These are phyloP conservation scores for Ceratocystis cubensis DNA, from an alignment of 2,329 filamentous ascomycete species.

Conservation along the genomic window DNA sequence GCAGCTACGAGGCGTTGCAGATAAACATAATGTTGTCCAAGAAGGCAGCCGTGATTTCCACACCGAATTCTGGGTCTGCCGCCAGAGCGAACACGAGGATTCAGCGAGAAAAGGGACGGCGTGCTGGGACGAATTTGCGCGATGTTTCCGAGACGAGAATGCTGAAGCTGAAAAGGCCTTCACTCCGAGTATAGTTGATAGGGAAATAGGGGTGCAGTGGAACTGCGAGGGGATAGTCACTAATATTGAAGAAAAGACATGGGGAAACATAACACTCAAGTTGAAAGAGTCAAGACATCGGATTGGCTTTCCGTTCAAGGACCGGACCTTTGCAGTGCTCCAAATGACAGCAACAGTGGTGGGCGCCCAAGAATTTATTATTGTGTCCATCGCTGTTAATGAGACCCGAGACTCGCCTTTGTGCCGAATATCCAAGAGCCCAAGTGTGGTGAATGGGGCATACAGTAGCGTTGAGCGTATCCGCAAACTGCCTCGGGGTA, in stretches of 20 bases:
- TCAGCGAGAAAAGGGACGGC: slow-evolving; percentile 40
- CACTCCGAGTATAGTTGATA: slow-evolving; percentile 31
- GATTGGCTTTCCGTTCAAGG: slow-evolving; percentile 46
- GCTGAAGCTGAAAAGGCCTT: slow-evolving; percentile 33
- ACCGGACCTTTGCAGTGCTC: slow-evolving; percentile 54
- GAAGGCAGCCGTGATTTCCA: slow-evolving; percentile 22
- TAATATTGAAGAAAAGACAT: slow-evolving; percentile 31
- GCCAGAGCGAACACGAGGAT: slow-evolving; percentile 50
- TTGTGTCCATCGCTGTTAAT: slow-evolving; percentile 44
- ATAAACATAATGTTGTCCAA: slow-evolving; percentile 27
- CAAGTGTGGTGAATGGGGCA: slow-evolving; percentile 40
- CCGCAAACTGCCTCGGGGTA: slow-evolving; percentile 32
- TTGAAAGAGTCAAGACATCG: slow-evolving; percentile 55
- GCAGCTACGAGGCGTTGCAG: slow-evolving; percentile 33
- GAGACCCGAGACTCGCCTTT: slow-evolving; percentile 35
- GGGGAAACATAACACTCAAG: slow-evolving; percentile 37
- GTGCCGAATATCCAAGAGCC: slow-evolving; percentile 49
- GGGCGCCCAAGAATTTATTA: slow-evolving; percentile 38
- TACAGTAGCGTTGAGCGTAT: slow-evolving; percentile 57
- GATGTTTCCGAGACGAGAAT: slow-evolving; percentile 41
- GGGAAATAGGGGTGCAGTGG: slow-evolving; percentile 30
- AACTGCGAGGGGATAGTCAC: slow-evolving; percentile 33
- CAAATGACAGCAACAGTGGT: slow-evolving; percentile 38
- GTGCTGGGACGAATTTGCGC: slow-evolving; percentile 50
- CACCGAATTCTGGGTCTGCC: slow-evolving; percentile 50